Evolutionary conservation across 305 asterid genomes (phyloP), one percentile per base, ranked within the genome.

Genomic region (Fraxinus dipetala): DNA sequence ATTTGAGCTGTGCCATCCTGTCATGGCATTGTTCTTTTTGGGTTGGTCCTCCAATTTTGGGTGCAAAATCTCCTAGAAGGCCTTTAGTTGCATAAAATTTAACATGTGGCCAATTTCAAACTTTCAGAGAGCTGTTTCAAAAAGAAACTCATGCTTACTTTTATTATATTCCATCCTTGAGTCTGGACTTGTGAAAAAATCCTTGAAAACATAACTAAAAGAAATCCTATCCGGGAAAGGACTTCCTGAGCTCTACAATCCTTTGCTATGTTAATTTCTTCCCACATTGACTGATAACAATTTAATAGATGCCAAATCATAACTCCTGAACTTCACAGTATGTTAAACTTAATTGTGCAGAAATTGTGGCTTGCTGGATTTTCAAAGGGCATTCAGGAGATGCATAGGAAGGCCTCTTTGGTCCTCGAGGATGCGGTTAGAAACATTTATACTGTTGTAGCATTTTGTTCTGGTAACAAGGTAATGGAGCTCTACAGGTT

Each of bases 281-380:
- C 65, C 65, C 28, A 18, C 11, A 6, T 56, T 6, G 65, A 18
- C 28, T 18, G 26, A 56, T 18, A 56, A 18, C 28, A 18, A 56
- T 56, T 56, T 56, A 56, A 20, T 56, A 56, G 11, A 56, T 56
- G 67, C 67, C 67, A 56, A 56, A 20, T 65, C 75, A 56, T 75
- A 59, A 77, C 77, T 2, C 45, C 10, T 4, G 38, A 45, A 54
- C 35, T 75, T 85, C 80, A 72, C 73, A 74, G 75, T 28, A 78
- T 72, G 76, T 72, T 72, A 76, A 48, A 78, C 69, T 35, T 79
- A 65, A 83, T 89, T 45, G 78, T 90, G 80, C 96, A 96, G 99
- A 96, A 94, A 92, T 86, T 96, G 85, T 96, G 99, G 99, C 98
- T 96, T 81, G 98, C 98, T 88, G 99, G 99, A 85, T 96, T 96